A percentile compares a stretch with the other conserved stretches of the same genome.
These are phyloP conservation scores for Aurinia saxatilis DNA, from an alignment of 345 rosid species.

Conservation along the genomic window DNA sequence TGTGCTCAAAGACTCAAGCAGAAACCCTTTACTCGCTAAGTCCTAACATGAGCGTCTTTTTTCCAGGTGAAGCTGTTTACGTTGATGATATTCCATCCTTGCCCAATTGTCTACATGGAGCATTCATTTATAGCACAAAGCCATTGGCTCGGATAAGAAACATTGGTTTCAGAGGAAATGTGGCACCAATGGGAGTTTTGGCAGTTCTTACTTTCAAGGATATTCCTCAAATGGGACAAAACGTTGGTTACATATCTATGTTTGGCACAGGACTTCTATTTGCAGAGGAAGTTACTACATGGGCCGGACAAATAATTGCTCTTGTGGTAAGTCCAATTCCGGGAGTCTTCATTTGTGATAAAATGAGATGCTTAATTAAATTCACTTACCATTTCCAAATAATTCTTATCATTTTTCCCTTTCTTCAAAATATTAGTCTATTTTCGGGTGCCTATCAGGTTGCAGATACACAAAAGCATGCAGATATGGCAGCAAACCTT, in stretches of 20 bases:
- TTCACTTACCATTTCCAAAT: constrained; percentile 52
- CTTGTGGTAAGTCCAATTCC: constrained; percentile 53
- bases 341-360: too few relatives aligned
- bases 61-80: constrained; percentile 77
- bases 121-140: constrained; percentile 75
- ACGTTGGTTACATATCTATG: constrained; percentile 45
- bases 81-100: constrained; percentile 95
- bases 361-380: not conserved
- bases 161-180: constrained; percentile 35
- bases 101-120: constrained; percentile 61
- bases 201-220: constrained; percentile 55
- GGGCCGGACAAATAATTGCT: constrained; percentile 74
- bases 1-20: constrained; percentile 23
- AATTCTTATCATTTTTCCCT: constrained; percentile 46
- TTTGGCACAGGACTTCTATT: constrained; percentile 59
- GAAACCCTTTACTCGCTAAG: not conserved
- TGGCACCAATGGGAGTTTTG: constrained; percentile 36
- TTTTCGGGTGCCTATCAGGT: constrained; percentile 39
- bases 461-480: constrained; percentile 82
- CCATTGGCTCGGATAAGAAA: constrained; percentile 57
- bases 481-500: constrained; percentile 59
- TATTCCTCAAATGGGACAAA: constrained; percentile 63
- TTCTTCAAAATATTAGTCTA: not conserved
- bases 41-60: too few relatives aligned
- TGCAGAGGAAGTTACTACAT: constrained; percentile 59